Evolutionary conservation across 495 filamentous ascomycete species (phyloP).

Genomic region (Penicillium odoratum): DNA sequence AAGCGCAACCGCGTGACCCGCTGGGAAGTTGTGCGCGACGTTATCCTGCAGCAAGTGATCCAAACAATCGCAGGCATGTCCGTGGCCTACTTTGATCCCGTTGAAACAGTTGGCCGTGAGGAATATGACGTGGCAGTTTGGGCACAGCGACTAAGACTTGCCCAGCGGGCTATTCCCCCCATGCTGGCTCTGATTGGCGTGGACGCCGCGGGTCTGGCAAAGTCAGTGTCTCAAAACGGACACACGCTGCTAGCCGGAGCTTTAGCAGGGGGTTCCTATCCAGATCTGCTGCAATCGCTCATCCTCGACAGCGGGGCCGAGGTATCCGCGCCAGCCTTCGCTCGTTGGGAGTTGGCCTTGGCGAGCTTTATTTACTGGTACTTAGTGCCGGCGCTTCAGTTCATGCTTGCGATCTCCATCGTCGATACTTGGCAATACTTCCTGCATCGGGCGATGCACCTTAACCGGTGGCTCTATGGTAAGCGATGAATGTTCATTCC

Average conservation of each 20-base stretch:
- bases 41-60: constrained; percentile 85
- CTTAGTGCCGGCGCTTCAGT: constrained; percentile 72
- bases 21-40: constrained; percentile 81
- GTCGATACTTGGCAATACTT: constrained; percentile 99
- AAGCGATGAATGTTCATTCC: constrained; percentile 35
- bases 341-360: constrained; percentile 68
- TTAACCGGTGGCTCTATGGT: constrained; percentile 97
- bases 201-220: constrained; percentile 40
- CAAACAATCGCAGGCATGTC: constrained; percentile 67
- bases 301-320: constrained; percentile 36
- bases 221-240: constrained; percentile 39
- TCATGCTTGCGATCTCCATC: constrained; percentile 66
- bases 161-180: constrained; percentile 65
- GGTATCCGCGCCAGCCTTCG: constrained; percentile 38
- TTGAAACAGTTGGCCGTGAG: constrained; percentile 68
- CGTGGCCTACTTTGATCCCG: constrained; percentile 63
- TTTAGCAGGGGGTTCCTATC: constrained; percentile 73
- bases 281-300: constrained; percentile 39
- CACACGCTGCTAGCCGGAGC: constrained; percentile 67
- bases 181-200: constrained; percentile 48
- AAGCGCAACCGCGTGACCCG: constrained; percentile 84
- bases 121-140: constrained; percentile 81
- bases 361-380: constrained; percentile 79
- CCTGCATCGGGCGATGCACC: constrained; percentile 88
- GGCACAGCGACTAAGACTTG: constrained; percentile 71